These are phyloP conservation scores for Papiliotrema laurentii DNA, from an alignment of 1,284 basidiomycete genomes.

Conservation along the genomic window DNA sequence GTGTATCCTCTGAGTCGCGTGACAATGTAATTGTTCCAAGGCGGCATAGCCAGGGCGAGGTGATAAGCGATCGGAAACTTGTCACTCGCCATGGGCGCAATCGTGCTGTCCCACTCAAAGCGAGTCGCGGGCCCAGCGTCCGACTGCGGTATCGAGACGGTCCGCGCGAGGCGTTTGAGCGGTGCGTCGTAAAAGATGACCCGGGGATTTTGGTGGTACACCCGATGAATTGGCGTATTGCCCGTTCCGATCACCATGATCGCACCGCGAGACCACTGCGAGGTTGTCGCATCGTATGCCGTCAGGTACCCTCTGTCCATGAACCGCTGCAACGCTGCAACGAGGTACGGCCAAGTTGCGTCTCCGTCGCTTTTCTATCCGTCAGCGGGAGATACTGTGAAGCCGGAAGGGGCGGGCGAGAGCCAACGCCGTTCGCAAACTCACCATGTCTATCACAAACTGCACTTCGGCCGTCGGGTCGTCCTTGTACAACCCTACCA, in stretches of 20 bases:
- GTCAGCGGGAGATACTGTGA: background rate
- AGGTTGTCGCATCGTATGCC: constrained; percentile 15
- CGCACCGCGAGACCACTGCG: constrained; percentile 20
- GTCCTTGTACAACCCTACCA: constrained; percentile 15
- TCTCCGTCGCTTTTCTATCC: constrained; percentile 19
- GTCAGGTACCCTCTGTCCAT: constrained; percentile 27
- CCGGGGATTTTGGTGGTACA: constrained; percentile 21
- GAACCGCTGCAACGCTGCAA: constrained; percentile 20
- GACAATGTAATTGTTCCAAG: constrained; percentile 6
- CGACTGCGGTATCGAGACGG: constrained; percentile 10
- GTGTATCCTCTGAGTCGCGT: constrained; percentile 11
- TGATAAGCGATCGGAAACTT: constrained; percentile 24
- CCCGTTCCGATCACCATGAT: constrained; percentile 40
- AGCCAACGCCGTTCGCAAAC: constrained; percentile 2
- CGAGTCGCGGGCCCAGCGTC: constrained; percentile 10
- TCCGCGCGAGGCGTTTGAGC: constrained; percentile 14
- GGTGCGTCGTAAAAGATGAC: constrained; percentile 42
- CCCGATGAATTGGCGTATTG: constrained; percentile 25
- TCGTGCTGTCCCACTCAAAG: constrained; percentile 18
- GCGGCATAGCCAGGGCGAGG: constrained; percentile 9
- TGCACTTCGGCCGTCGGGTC: constrained; percentile 19
- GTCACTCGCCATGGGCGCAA: constrained; percentile 25
- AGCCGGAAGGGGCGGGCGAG: background rate
- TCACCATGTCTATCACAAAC: constrained; percentile 30
- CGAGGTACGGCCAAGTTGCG: constrained; percentile 24